Conservation (phyloP, 2,329 filamentous ascomycete species). For the Venturia effusa region DNA sequence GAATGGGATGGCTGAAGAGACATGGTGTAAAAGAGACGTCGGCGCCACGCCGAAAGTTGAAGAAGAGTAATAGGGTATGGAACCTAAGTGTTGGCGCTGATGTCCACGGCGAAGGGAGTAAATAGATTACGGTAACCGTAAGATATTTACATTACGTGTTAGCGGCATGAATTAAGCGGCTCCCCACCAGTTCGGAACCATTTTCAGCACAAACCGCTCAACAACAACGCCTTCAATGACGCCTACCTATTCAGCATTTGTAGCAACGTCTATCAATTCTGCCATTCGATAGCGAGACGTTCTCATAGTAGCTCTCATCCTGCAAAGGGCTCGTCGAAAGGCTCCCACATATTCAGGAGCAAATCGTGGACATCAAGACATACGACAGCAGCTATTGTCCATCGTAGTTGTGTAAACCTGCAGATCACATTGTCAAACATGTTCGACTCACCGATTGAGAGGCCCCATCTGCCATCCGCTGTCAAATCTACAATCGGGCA, state of each 20-base stretch:
- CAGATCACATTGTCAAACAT: neutral
- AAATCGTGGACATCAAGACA: neutral
- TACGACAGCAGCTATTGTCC: neutral
- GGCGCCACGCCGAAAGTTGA: neutral
- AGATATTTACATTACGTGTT: too few relatives aligned
- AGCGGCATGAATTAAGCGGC: neutral
- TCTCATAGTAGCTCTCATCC: too few relatives aligned
- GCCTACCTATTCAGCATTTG: neutral
- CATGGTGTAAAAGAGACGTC: neutral
- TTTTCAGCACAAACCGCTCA: neutral
- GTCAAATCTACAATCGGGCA: neutral
- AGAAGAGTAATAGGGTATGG: neutral
- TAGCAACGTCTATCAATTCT: neutral
- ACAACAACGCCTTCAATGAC: neutral
- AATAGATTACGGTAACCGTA: too few relatives aligned
- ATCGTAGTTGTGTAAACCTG: neutral
- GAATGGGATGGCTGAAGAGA: neutral
- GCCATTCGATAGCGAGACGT: too few relatives aligned
- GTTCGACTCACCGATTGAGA: neutral
- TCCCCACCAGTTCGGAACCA: neutral
- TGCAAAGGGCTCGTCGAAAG: too few relatives aligned
- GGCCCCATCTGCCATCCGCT: neutral
- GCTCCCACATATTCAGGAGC: too few relatives aligned
- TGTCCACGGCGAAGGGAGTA: neutral
- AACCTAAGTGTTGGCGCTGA: neutral